Base-by-base conservation (phyloP, 108 stramenopile genomes). In the Pseudonitzschia pungens region DNA sequence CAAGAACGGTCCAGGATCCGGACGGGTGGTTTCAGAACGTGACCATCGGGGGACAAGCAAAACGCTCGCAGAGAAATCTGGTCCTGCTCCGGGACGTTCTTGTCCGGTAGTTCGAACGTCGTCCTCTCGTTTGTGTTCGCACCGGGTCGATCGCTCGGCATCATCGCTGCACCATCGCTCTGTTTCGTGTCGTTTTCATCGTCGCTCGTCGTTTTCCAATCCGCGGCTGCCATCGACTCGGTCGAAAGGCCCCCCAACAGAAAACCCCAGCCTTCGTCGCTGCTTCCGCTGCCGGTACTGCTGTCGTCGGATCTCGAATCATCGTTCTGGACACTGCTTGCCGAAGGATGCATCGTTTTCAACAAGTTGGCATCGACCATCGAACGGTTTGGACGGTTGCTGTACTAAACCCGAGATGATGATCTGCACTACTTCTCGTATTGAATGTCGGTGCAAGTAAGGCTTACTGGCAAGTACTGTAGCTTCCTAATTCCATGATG, bases 221-320 rank as follows among this genome's bases (percentile, higher is more conserved):
- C 57, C 57, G 57, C 27, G 57, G 57, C 24, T 58, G 57, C n/a
- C 57, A 58, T 58, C 26, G 29, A 6, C 29, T 58, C 57, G n/a
- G 57, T 58, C 29, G 57, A 58, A 58, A 58, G 26, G 15, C 57
- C 57, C 6, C 57, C 57, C 8, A 58, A 26, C 9, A 58, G 57
- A 27, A 58, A 58, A 5, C 15, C 29, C 57, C 57, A 58, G 21
- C 57, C 57, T 58, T 22, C 57, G 24, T 58, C 57, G 57, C 26
- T 27, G 29, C 57, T 51, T 3, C n/a, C 50, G 50, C 2, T n/a
- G 50, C 36, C 6, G n/a, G n/a, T n/a, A 6, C 36, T 36, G 36
- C 6, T 6, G 36, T 36, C 36, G 36, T 36, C 36, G 36, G 36
- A 36, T 36, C 36, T 2, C 6, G 4, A 6, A 6, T 6, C 36